A percentile compares a stretch with the other conserved stretches of the same genome.
Evolutionary conservation across 805 yeast genomes (phyloP).

Genomic region (Torulaspora microellipsoides): DNA sequence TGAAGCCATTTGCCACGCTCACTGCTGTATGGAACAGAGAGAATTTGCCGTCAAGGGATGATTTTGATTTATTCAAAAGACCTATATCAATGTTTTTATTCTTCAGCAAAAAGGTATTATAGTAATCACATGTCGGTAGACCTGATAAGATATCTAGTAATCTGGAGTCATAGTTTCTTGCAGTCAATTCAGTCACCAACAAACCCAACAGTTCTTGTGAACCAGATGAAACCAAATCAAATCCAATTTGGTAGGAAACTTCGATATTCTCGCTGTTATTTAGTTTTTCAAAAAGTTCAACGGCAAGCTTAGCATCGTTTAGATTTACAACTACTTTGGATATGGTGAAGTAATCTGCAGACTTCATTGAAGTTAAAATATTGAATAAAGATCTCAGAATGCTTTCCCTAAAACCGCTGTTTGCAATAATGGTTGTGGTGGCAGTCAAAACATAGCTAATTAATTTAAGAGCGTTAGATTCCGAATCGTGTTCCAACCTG

Average conservation of each 20-base stretch:
- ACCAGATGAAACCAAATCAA: constrained; percentile 87
- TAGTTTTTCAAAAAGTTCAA: constrained; percentile 58
- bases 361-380: constrained; percentile 50
- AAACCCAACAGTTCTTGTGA: constrained; percentile 78
- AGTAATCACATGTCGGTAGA: constrained; percentile 88
- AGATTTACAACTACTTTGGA: constrained; percentile 85
- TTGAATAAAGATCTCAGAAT: constrained; percentile 60
- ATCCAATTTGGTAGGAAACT: constrained; percentile 88
- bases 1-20: constrained; percentile 87
- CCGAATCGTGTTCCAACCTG: constrained; percentile 39
- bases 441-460: constrained; percentile 73
- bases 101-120: constrained; percentile 79
- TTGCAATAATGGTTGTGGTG: constrained; percentile 60
- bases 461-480: constrained; percentile 50
- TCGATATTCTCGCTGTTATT: constrained; percentile 41
- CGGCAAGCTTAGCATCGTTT: constrained; percentile 70
- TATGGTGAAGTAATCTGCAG: constrained; percentile 77
- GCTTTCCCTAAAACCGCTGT: constrained; percentile 59
- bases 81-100: constrained; percentile 84
- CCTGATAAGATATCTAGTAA: constrained; percentile 77
- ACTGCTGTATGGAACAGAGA: constrained; percentile 95
- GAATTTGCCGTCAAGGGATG: constrained; percentile 79
- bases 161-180: constrained; percentile 36
- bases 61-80: constrained; percentile 76
- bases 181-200: constrained; percentile 42